Evolutionary conservation across 2,329 filamentous ascomycete species (phyloP).

Genomic region (Cladophialophora chaetospira): DNA sequence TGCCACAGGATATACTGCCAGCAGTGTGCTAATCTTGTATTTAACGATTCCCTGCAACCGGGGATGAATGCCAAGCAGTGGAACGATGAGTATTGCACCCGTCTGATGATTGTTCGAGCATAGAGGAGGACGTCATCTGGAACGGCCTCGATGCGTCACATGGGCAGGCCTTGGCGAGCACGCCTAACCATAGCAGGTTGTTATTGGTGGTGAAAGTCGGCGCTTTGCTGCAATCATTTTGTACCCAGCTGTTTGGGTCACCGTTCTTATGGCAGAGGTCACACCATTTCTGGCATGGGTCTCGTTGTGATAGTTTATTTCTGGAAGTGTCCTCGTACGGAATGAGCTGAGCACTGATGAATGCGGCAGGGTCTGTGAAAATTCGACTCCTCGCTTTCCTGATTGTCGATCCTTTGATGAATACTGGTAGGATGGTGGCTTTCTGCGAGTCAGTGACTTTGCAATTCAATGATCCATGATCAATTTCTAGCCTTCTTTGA

Average conservation of each 20-base stretch:
- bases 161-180: too few relatives aligned
- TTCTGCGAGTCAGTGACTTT: too few relatives aligned
- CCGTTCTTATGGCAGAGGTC: not conserved
- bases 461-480: too few relatives aligned
- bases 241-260: not conserved
- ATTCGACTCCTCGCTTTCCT: too few relatives aligned
- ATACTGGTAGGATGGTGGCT: too few relatives aligned
- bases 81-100: not conserved
- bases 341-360: too few relatives aligned
- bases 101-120: not conserved
- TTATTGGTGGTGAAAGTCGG: not conserved
- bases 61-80: not conserved
- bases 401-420: too few relatives aligned
- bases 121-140: not conserved
- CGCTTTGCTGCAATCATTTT: not conserved
- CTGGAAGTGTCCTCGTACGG: not conserved
- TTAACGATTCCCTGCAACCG: not conserved
- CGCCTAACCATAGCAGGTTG: not conserved
- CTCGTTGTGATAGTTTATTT: not conserved
- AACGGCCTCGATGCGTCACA: not conserved
- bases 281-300: not conserved
- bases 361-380: too few relatives aligned
- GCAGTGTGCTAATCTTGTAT: not conserved
- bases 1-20: not conserved
- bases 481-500: too few relatives aligned